Conservation (phyloP, 345 rosid genomes). For the Anastatica hierochuntica region DNA sequence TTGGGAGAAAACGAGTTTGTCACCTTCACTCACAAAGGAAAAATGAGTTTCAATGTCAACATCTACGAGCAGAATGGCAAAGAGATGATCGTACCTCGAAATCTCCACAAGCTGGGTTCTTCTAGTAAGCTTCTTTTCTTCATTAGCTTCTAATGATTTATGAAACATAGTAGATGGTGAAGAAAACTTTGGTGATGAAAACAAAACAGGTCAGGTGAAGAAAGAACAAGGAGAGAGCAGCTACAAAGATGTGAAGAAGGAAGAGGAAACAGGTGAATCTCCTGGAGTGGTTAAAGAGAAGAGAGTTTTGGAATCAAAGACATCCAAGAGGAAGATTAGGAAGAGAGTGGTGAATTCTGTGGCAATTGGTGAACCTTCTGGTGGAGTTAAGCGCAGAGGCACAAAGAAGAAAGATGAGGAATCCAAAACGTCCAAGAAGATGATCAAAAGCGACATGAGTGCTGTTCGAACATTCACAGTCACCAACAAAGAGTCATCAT, state of each 20-base stretch:
- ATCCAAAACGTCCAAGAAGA: not conserved
- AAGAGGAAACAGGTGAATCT: constrained; percentile 4
- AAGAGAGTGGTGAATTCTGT: not conserved
- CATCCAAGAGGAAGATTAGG: not conserved
- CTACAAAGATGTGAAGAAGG: constrained; percentile 12
- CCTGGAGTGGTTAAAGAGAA: not conserved
- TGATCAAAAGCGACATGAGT: not conserved
- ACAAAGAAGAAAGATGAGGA: not conserved
- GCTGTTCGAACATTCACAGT: constrained; percentile 4
- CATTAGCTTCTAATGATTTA: not conserved
- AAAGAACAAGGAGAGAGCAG: not conserved
- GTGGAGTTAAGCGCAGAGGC: not conserved
- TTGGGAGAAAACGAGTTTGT: constrained; percentile 18
- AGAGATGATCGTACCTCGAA: constrained; percentile 1
- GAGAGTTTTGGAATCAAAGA: not conserved
- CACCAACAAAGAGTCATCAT: constrained; percentile 12
- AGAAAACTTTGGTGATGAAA: constrained; percentile 3
- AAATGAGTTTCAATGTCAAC: constrained; percentile 6
- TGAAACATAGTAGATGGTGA: not conserved
- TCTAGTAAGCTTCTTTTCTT: constrained; percentile 2
- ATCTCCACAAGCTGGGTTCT: not conserved
- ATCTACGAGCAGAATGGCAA: constrained; percentile 2
- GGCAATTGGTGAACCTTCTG: not conserved
- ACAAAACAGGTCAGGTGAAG: constrained; percentile 15
- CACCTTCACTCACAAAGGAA: constrained; percentile 10